phyloP scores from a whole-genome alignment of 2,329 filamentous ascomycete species.

The Alternaria ethzedia region DNA sequence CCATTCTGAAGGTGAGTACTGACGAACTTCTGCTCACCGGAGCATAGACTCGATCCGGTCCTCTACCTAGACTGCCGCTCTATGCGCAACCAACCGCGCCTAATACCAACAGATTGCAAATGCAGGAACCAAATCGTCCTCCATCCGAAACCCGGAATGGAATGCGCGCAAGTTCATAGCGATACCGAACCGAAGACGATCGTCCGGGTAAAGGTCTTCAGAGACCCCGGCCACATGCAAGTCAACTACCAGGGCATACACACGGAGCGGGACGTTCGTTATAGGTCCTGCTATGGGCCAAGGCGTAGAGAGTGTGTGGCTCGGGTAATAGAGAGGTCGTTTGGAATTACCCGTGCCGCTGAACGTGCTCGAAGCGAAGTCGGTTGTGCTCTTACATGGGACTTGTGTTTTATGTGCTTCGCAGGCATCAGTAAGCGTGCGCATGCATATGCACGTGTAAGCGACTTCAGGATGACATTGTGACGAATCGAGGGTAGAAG shows the following conservation, averaged over 20 bases:
- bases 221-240: background rate
- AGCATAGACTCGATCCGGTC: background rate
- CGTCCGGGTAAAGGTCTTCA: constrained; percentile 6
- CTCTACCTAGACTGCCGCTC: background rate
- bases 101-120: background rate
- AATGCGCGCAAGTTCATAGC: background rate
- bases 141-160: background rate
- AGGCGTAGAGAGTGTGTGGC: background rate
- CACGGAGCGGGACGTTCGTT: constrained; percentile 4
- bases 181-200: constrained; percentile 4
- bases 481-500: background rate
- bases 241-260: background rate
- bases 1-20: background rate
- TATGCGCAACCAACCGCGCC: background rate
- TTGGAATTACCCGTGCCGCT: constrained; percentile 15
- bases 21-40: background rate
- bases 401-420: background rate
- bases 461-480: background rate
- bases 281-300: background rate
- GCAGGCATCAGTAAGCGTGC: background rate
- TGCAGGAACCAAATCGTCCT: background rate
- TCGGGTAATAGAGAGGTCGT: background rate
- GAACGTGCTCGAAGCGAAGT: background rate
- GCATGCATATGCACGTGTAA: background rate
- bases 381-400: background rate